phyloP scores from a whole-genome alignment of 2,329 filamentous ascomycete genomes.

The Beauveria rudraprayagi region DNA sequence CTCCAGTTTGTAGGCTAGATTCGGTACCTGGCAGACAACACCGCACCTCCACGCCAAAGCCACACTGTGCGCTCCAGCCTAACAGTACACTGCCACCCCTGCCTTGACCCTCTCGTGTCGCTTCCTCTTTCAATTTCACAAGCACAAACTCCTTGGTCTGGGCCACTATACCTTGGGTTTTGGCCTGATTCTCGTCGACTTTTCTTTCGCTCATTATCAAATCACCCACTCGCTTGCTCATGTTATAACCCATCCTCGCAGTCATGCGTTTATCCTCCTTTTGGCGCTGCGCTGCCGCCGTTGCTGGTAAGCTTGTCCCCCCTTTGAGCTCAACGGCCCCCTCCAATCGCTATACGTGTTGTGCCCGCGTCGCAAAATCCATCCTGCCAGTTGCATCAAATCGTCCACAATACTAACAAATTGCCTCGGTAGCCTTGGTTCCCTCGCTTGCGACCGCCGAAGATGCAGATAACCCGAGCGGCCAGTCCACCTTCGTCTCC shows the following conservation, averaged over 20 bases:
- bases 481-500: constrained; percentile 37
- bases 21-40: not conserved
- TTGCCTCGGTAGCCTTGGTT: constrained; percentile 12
- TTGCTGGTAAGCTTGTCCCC: constrained; percentile 3
- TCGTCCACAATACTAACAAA: not conserved
- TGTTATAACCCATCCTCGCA: not conserved
- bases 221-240: not conserved
- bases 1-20: not conserved
- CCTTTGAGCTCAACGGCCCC: not conserved
- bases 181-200: not conserved
- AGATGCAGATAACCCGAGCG: constrained; percentile 20
- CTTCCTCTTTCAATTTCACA: constrained; percentile 5
- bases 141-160: not conserved
- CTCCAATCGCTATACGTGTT: not conserved
- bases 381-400: not conserved
- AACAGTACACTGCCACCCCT: not conserved
- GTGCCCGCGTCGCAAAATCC: not conserved
- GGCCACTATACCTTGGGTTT: not conserved
- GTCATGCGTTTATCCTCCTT: constrained; percentile 6
- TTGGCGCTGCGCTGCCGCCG: constrained; percentile 8
- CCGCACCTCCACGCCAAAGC: not conserved
- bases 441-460: constrained; percentile 19
- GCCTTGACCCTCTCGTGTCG: not conserved
- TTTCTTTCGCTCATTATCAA: not conserved
- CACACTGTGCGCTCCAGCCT: not conserved